Percentiles rank a stretch among this genome's conserved stretches.
Evolutionary conservation across 1,284 basidiomycete genomes (phyloP).

Genomic region (Heliocybe sulcata): DNA sequence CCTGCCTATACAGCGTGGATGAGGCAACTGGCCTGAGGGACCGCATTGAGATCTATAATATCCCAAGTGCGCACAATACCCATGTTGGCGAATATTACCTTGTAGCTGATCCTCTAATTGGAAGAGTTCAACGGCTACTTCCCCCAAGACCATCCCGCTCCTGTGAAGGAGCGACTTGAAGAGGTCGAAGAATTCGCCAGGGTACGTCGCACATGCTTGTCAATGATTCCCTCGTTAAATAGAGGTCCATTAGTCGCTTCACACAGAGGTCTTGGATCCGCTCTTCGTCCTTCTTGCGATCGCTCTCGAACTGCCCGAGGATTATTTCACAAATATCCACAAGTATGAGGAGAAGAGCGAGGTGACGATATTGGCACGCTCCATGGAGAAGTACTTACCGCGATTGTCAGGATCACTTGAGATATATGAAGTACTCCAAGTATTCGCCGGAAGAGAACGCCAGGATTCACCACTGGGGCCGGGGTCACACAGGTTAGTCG

Average conservation of each 20-base stretch:
- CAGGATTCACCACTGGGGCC: conserved; percentile 31
- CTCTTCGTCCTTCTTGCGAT: conserved; percentile 37
- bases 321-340: conserved; percentile 45
- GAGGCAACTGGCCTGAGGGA: conserved; percentile 30
- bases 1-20: conserved; percentile 19
- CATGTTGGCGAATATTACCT: background rate
- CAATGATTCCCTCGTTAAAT: background rate
- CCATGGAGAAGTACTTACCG: background rate
- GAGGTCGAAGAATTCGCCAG: conserved; percentile 41
- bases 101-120: background rate
- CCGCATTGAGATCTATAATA: conserved; percentile 44
- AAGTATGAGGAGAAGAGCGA: conserved; percentile 36
- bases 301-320: conserved; percentile 48
- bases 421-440: conserved; percentile 51
- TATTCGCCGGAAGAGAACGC: conserved; percentile 36
- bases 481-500: conserved; percentile 38
- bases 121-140: conserved; percentile 35
- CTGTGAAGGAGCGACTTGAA: conserved; percentile 31
- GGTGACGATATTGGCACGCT: conserved; percentile 15
- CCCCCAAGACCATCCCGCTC: conserved; percentile 28
- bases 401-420: conserved; percentile 32
- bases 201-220: conserved; percentile 8
- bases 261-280: conserved; percentile 41
- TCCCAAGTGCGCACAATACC: conserved; percentile 27
- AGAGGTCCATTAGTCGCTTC: conserved; percentile 23